Conservation (phyloP, 139 green algal genomes). For the Zygnema cylindricum region DNA sequence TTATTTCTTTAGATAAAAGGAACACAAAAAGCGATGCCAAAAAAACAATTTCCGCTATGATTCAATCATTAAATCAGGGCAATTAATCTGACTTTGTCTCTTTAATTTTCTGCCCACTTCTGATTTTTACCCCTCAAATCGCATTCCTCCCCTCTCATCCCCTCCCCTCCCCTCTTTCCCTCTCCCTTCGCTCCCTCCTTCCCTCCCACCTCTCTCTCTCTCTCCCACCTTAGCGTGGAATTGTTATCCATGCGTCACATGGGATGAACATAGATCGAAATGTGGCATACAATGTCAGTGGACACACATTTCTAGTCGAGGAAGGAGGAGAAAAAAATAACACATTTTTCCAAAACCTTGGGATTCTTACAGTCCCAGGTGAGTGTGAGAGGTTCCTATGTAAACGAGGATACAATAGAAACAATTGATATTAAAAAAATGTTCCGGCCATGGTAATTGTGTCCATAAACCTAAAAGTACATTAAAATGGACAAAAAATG, state of each 20-base stretch:
- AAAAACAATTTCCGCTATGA: too few species aligned
- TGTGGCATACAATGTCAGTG: slow-evolving; percentile 73
- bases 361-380: neutral
- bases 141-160: neutral
- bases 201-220: neutral
- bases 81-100: too few species aligned
- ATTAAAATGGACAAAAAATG: too few species aligned
- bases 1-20: too few species aligned
- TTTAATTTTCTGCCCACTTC: too few species aligned
- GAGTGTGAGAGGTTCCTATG: neutral
- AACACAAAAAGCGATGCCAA: too few species aligned
- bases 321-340: slow-evolving; percentile 68
- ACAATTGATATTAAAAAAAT: neutral
- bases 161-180: neutral
- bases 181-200: neutral
- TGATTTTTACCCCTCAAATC: neutral
- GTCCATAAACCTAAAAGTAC: too few species aligned
- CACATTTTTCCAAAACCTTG: slow-evolving; percentile 69
- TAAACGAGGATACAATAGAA: neutral
- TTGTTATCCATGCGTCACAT: slow-evolving; percentile 60
- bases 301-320: slow-evolving; percentile 74
- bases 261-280: slow-evolving; percentile 61
- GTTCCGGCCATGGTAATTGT: too few species aligned
- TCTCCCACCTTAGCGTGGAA: slow-evolving; percentile 12
- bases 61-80: too few species aligned